Conservation (phyloP, 2,329 filamentous ascomycete genomes). For the Aquanectria penicillioides region DNA sequence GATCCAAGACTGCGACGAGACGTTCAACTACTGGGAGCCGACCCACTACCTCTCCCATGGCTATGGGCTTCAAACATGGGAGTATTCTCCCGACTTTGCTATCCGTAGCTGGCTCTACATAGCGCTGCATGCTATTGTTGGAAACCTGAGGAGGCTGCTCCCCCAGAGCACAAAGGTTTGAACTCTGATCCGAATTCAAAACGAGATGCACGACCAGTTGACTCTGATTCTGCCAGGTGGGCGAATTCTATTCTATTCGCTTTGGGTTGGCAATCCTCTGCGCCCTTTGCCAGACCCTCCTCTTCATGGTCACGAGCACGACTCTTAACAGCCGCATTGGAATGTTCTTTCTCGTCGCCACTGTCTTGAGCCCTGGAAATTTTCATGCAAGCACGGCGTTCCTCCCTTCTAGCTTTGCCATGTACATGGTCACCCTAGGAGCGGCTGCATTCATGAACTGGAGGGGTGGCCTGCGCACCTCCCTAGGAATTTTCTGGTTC, state of each 20-base stretch:
- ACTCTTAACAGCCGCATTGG: constrained; percentile 86
- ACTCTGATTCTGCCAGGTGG: constrained; percentile 52
- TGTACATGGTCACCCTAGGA: constrained; percentile 92
- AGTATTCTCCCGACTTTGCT: constrained; percentile 94
- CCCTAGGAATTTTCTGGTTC: constrained; percentile 90
- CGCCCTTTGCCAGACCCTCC: constrained; percentile 81
- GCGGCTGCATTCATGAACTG: constrained; percentile 92
- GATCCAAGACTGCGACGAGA: constrained; percentile 98
- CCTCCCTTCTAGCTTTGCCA: constrained; percentile 93
- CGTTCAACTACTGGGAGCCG: constrained; percentile 99
- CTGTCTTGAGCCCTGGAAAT: constrained; percentile 86
- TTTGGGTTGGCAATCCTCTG: constrained; percentile 79
- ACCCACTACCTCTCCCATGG: constrained; percentile 93
- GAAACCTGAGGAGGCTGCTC: constrained; percentile 72
- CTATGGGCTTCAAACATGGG: constrained; percentile 96
- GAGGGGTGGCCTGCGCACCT: constrained; percentile 80
- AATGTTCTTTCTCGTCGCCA: constrained; percentile 82
- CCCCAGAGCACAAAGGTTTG: constrained; percentile 68
- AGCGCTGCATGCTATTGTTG: constrained; percentile 78
- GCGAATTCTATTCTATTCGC: constrained; percentile 90
- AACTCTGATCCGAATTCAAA: not conserved
- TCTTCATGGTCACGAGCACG: constrained; percentile 81
- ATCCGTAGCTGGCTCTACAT: constrained; percentile 97
- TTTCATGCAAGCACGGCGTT: constrained; percentile 91
- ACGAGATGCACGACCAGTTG: constrained; percentile 6